Evolutionary conservation across 257 asterid species (phyloP), one percentile per base, ranked within the genome.

Genomic region (Asclepias syriaca): DNA sequence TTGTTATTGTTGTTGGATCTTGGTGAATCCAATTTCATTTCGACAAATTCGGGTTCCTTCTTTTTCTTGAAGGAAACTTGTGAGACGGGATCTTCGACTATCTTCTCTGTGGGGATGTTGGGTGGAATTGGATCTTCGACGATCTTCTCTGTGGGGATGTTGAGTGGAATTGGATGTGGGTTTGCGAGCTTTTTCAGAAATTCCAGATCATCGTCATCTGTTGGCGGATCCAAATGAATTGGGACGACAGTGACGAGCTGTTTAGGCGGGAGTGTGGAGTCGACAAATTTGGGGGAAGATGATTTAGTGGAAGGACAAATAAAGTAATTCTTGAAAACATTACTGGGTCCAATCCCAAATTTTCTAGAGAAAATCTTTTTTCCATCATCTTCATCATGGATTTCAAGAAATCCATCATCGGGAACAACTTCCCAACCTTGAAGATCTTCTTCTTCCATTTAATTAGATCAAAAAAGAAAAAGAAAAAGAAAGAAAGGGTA

Each of bases 351-450:
- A 5, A 49, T 11, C 3, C 65, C 22, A 32, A 75, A 77, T 65
- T 78, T 89, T 61, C 87, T 84, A 1, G 94, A 83, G 81, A 83
- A 86, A 14, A 88, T 77, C 80, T 80, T 79, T 21, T 85, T 69
- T 9, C 83, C 79, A 6, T 70, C 83, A 71, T 86, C 89, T 49
- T 83, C 86, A 51, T 83, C 86, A 55, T 81, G 83, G 85, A 88
- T 81, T 71, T 87, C 86, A 29, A 87, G 96, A 72, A 80, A 87
- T 34, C 90, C 97, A 48, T 85, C 88, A 13, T 86, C 90, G 37
- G 96, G 80, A 69, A 93, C 84, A 21, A 93, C 75, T 77, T 90
- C 97, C 98, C 98, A 93, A 67, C 86, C 96, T 50, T 93, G 84
- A 34, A 89, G 82, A 76, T 87, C 96, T 88, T 73, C 96, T 88